A percentile compares a stretch with the other conserved stretches of the same genome.
These are phyloP conservation scores for Boletus subparvulus DNA, from an alignment of 768 basidiomycete species.

Conservation along the genomic window DNA sequence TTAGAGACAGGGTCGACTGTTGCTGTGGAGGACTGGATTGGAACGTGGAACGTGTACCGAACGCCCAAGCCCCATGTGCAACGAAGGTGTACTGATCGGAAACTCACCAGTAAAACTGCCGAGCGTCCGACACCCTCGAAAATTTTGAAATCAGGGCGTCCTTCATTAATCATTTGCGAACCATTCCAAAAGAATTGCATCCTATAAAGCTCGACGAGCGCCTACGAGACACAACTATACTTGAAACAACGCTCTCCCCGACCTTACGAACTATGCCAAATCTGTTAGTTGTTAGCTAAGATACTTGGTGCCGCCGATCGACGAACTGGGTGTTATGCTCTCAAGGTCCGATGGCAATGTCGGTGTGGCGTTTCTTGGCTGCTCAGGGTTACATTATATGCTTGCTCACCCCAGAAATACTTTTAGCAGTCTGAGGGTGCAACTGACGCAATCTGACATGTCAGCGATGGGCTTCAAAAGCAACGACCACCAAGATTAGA, in stretches of 20 bases:
- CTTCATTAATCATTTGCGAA: no score
- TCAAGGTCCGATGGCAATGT: not conserved
- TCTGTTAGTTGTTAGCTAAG: not conserved
- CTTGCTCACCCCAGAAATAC: not conserved
- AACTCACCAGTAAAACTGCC: not conserved
- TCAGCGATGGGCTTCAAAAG: not conserved
- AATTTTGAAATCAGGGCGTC: not conserved
- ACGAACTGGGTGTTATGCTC: not conserved
- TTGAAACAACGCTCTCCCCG: not conserved
- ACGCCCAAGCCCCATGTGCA: not conserved
- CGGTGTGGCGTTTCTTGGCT: not conserved
- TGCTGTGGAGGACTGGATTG: not conserved
- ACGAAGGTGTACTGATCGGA: not conserved
- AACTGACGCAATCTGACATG: no score
- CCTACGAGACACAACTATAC: not conserved
- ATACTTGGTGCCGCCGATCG: no score
- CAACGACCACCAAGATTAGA: not conserved
- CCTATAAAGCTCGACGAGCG: not conserved
- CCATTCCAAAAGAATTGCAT: not conserved
- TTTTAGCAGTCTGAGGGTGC: no score
- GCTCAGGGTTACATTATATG: not conserved
- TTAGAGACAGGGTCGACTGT: not conserved
- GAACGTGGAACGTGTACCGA: not conserved
- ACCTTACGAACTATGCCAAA: not conserved
- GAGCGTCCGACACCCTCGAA: not conserved